phyloP scores from a whole-genome alignment of 805 yeast genomes.

The Torulaspora microellipsoides region DNA sequence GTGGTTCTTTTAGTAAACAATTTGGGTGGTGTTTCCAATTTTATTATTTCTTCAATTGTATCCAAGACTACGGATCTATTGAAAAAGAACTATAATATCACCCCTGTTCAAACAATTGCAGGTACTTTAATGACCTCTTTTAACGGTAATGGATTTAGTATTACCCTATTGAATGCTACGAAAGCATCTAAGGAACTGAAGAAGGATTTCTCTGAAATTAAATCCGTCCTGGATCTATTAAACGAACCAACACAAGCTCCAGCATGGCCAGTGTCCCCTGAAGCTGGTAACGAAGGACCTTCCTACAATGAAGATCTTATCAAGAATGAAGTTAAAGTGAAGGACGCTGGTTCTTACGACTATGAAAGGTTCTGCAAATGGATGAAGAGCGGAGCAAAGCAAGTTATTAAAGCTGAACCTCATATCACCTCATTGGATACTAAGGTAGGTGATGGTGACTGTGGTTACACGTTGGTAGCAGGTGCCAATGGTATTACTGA shows the following conservation, averaged over 20 bases:
- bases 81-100: slow-evolving; percentile 47
- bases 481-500: slow-evolving; percentile 73
- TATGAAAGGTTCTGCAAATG: slow-evolving; percentile 32
- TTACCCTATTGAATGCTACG: slow-evolving; percentile 71
- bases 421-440: slow-evolving; percentile 81
- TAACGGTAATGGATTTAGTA: slow-evolving; percentile 87
- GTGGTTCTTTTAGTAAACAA: slow-evolving; percentile 73
- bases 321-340: slow-evolving; percentile 31
- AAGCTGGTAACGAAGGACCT: slow-evolving; percentile 31
- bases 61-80: slow-evolving; percentile 52
- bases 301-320: slow-evolving; percentile 28
- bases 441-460: slow-evolving; percentile 94
- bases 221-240: slow-evolving; percentile 47
- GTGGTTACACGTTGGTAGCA: slow-evolving; percentile 83
- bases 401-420: slow-evolving; percentile 64
- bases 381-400: slow-evolving; percentile 47
- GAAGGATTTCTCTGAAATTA: slow-evolving; percentile 30
- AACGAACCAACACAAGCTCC: slow-evolving; percentile 75
- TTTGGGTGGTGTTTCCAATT: slow-evolving; percentile 81
- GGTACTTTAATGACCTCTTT: slow-evolving; percentile 87
- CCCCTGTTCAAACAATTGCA: slow-evolving; percentile 63
- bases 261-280: slow-evolving; percentile 56
- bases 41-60: slow-evolving; percentile 72
- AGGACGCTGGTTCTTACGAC: slow-evolving; percentile 37
- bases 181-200: slow-evolving; percentile 41